Base-by-base conservation (phyloP, 139 green algal species). In the Dunaliella primolecta region DNA sequence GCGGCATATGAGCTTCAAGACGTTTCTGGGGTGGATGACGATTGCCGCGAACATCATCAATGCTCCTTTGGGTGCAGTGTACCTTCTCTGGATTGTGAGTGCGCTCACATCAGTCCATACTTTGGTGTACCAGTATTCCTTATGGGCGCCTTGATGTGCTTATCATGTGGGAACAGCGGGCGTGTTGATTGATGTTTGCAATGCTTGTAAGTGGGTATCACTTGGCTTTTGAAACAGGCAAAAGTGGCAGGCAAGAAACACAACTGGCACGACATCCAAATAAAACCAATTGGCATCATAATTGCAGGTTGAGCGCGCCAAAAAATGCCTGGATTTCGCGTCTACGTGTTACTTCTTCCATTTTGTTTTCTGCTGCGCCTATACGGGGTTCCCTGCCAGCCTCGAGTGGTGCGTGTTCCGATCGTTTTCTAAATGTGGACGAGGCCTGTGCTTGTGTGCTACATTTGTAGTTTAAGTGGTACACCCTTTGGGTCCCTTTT, bases 301-400 rank as follows among this genome's bases (percentile, higher is more conserved):
- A 64, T 64, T 36, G 84, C 89, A 96, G 90, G 94, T 98, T 1
- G 92, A 98, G 87, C 89, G 96, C 0, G 93, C 96, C 1, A 99
- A 99, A 84, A 99, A 99, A 87, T 99, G 96, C 83, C 86, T 99
- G 20, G 96, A 99, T 84, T 99, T 98, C 87, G 90, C 92, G 7
- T 91, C 89, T 23, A 99, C 96, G 0, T 75, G 89, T 3, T 97
- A 97, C 88, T 70, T 97, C 36, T 81, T 98, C 27, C 96, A 99
- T 84, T 74, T 96, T 0, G 46, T 94, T 0, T 84, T 90, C 30
- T 92, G 89, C 29, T 92, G 87, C 7, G 70, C 64, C 7, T 94
- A 91, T 78, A 86, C 78, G 23, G 94, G 93, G 15, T 93, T 96
- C 37, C 96, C 96, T 20, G 75, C 82, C 35, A 89, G 86, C 30